Percentiles rank a stretch among this genome's conserved stretches.
Conservation (phyloP, 108 stramenopile genomes). For the Pseudonitzschia delicatissima region DNA sequence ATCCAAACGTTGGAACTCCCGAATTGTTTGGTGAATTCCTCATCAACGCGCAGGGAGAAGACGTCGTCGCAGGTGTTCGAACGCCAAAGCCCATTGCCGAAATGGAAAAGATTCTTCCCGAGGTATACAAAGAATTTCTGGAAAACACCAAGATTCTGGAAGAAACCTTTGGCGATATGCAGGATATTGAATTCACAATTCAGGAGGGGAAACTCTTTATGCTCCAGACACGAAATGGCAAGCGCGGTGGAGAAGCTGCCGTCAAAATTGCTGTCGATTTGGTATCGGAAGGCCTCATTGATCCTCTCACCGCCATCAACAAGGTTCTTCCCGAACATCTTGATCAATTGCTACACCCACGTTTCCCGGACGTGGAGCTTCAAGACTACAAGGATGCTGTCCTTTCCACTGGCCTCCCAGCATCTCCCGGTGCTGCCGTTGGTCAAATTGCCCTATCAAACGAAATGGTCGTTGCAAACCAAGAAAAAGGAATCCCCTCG, state of each 20-base stretch:
- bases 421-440: conserved; percentile 39
- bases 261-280: conserved; percentile 85
- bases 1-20: conserved; percentile 75
- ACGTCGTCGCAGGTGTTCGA: conserved; percentile 87
- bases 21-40: conserved; percentile 85
- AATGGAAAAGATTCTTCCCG: conserved; percentile 69
- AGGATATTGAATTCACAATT: conserved; percentile 92
- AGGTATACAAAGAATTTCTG: conserved; percentile 74
- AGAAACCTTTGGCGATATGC: conserved; percentile 84
- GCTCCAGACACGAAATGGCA: conserved; percentile 83
- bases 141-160: conserved; percentile 75
- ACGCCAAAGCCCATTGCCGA: conserved; percentile 76
- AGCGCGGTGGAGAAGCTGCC: conserved; percentile 81
- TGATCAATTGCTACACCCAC: conserved; percentile 82
- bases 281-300: conserved; percentile 75
- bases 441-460: conserved; percentile 81
- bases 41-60: conserved; percentile 88
- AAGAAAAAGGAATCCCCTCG: conserved; percentile 46
- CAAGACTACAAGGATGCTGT: conserved; percentile 30
- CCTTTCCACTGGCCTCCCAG: conserved; percentile 18
- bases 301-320: conserved; percentile 64
- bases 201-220: conserved; percentile 88
- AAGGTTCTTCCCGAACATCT: conserved; percentile 82
- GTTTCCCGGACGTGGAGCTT: conserved; percentile 53
- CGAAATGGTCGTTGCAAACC: conserved; percentile 71